phyloP scores from a whole-genome alignment of 2,329 filamentous ascomycete genomes.

The Fusarium tricinctum region DNA sequence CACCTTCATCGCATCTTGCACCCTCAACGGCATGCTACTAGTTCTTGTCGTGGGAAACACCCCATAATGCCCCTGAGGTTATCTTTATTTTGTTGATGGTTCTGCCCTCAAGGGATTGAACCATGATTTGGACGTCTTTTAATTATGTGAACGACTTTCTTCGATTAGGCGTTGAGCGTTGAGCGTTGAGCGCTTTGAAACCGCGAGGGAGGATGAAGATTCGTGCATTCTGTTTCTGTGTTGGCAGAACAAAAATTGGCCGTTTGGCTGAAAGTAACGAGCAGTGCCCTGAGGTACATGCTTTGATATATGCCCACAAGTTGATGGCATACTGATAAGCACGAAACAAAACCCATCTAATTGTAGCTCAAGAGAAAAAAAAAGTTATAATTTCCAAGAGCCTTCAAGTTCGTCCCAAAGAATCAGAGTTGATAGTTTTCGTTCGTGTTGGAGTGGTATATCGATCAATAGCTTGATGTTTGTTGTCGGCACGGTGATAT shows the following conservation, averaged over 20 bases:
- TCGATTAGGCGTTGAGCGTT: conserved; percentile 30
- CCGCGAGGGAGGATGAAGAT: conserved; percentile 10
- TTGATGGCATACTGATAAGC: conserved; percentile 19
- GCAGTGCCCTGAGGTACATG: neutral
- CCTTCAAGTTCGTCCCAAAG: neutral
- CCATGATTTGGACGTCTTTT: conserved; percentile 12
- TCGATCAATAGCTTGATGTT: neutral
- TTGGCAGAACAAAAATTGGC: neutral
- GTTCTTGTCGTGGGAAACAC: conserved; percentile 59
- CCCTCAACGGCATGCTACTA: conserved; percentile 61
- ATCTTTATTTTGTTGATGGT: conserved; percentile 6
- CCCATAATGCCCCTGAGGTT: conserved; percentile 44
- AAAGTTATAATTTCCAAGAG: neutral
- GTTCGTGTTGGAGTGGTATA: neutral
- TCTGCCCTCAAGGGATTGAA: conserved; percentile 6
- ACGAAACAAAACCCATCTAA: neutral
- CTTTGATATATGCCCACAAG: conserved; percentile 8
- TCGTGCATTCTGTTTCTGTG: conserved; percentile 3
- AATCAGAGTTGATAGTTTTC: neutral
- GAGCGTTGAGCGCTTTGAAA: conserved; percentile 44
- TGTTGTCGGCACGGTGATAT: neutral
- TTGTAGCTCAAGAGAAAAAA: conserved; percentile 7
- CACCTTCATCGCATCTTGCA: conserved; percentile 56
- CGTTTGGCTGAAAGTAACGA: neutral
- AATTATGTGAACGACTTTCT: conserved; percentile 18